Conservation (phyloP, 2,329 filamentous ascomycete species). For the Penicillium sp. region DNA sequence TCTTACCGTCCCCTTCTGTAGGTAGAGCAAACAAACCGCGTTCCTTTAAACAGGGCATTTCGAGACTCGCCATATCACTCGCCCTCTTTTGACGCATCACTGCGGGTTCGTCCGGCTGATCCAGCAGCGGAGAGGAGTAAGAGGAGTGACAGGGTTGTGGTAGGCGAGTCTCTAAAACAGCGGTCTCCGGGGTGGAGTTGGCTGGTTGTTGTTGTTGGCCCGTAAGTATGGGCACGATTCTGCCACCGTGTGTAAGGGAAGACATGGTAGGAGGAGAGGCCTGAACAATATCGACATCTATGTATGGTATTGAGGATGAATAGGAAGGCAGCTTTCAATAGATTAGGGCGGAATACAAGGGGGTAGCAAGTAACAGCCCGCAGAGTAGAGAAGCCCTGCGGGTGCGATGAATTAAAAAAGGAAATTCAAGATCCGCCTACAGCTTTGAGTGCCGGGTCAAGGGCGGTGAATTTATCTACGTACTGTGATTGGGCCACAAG, state of each 20-base stretch:
- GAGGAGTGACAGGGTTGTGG: neutral
- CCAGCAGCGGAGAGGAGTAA: slow-evolving; percentile 10
- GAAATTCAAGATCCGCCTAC: slow-evolving; percentile 12
- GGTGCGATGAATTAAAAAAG: slow-evolving; percentile 24
- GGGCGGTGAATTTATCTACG: slow-evolving; percentile 14
- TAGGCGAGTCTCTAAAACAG: slow-evolving; percentile 11
- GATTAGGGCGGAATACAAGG: slow-evolving; percentile 8
- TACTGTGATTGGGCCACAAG: slow-evolving; percentile 18
- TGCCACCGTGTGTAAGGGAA: slow-evolving; percentile 35
- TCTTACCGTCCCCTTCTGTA: slow-evolving; percentile 58
- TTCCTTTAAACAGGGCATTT: slow-evolving; percentile 47
- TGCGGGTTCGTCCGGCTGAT: slow-evolving; percentile 10
- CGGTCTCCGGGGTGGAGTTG: slow-evolving; percentile 16
- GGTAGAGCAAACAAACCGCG: slow-evolving; percentile 56
- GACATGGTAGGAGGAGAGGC: slow-evolving; percentile 34
- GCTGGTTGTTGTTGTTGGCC: slow-evolving; percentile 21
- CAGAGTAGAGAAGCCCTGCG: slow-evolving; percentile 24
- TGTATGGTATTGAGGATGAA: slow-evolving; percentile 9
- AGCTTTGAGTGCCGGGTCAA: slow-evolving; percentile 17
- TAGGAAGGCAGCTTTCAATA: neutral
- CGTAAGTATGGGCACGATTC: slow-evolving; percentile 42
- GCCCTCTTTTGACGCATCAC: slow-evolving; percentile 14
- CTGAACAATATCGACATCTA: slow-evolving; percentile 36
- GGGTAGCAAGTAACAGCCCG: slow-evolving; percentile 16
- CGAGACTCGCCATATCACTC: slow-evolving; percentile 25